Evolutionary conservation across 306 rosid species (phyloP), one percentile per base, ranked within the genome.

Genomic region (Quercus alba): DNA sequence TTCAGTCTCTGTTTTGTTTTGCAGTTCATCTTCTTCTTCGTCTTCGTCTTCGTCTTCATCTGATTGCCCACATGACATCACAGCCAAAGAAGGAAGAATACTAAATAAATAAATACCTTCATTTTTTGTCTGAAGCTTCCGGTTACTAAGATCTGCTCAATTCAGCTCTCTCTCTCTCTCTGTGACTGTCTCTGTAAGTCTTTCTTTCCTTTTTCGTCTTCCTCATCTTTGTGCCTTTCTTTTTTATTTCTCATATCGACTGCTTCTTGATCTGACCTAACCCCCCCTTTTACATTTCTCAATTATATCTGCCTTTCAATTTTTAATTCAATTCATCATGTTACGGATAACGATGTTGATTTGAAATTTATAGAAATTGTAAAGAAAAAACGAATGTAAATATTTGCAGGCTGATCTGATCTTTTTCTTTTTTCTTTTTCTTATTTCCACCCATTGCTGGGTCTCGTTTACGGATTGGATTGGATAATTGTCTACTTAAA

Each of bases 361-460:
- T 62, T 30, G 38, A 15, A 26, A 17, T 15, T 14, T 28, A 9
- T 64, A 9, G 28, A 4, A 15, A 13, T 26, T 30, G 15, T 28
- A 4, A 30, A 15, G 31, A 15, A 63, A 15, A 63, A 63, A 15
- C 6, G 21, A 64, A 8, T 62, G 33, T 62, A 25, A 28, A 62
- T 62, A 11, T 62, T 6, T 64, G 70, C n/a, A 64, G 72, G 52
- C 51, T 67, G 72, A 67, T 67, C 72, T 18, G 72, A 33, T 67
- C 52, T 33, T 33, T 67, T 66, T 33, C 38, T 33, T 5, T 5
- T 33, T 33, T 5, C 7, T 33, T 33, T 33, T 38, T 38, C 44
- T 38, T 38, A 6, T 1, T 38, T 38, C 44, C 44, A 19, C 35
- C 72, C 72, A 9, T 67, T 25, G 52, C 26, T 31, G 72, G 72